A percentile compares a stretch with the other conserved stretches of the same genome.
These are phyloP conservation scores for Meyerozyma elateridarum DNA, from an alignment of 1,139 yeast species.

Conservation along the genomic window DNA sequence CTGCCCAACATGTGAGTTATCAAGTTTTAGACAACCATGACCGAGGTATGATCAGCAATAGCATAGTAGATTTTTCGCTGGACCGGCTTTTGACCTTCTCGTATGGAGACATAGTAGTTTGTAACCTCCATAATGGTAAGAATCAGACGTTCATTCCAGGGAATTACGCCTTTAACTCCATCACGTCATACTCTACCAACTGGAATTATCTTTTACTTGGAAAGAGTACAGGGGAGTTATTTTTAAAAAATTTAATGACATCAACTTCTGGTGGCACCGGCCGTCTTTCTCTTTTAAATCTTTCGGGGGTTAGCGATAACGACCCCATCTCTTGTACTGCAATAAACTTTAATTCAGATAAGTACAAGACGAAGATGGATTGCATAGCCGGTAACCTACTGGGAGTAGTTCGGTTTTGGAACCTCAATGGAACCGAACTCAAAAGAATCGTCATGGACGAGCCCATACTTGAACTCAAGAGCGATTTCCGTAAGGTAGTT, in stretches of 20 bases:
- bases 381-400: constrained; percentile 22
- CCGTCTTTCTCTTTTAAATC: constrained; percentile 18
- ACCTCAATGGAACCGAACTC: constrained; percentile 20
- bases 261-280: constrained; percentile 29
- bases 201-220: constrained; percentile 34
- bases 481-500: constrained; percentile 29
- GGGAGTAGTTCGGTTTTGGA: constrained; percentile 29
- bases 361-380: constrained; percentile 22
- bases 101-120: constrained; percentile 33
- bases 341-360: constrained; percentile 22
- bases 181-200: constrained; percentile 22
- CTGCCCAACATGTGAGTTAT: constrained; percentile 26
- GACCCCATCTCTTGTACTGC: constrained; percentile 19
- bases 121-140: constrained; percentile 38
- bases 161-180: constrained; percentile 17
- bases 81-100: constrained; percentile 36
- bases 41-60: constrained; percentile 22
- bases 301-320: constrained; percentile 10
- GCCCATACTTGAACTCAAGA: constrained; percentile 20
- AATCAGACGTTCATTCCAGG: constrained; percentile 40
- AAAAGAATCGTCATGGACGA: constrained; percentile 16
- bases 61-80: constrained; percentile 31
- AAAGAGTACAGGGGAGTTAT: constrained; percentile 25
- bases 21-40: constrained; percentile 24
- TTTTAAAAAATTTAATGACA: constrained; percentile 29